Base-by-base conservation (phyloP, 805 yeast species). In the Yarrowia osloensis region DNA sequence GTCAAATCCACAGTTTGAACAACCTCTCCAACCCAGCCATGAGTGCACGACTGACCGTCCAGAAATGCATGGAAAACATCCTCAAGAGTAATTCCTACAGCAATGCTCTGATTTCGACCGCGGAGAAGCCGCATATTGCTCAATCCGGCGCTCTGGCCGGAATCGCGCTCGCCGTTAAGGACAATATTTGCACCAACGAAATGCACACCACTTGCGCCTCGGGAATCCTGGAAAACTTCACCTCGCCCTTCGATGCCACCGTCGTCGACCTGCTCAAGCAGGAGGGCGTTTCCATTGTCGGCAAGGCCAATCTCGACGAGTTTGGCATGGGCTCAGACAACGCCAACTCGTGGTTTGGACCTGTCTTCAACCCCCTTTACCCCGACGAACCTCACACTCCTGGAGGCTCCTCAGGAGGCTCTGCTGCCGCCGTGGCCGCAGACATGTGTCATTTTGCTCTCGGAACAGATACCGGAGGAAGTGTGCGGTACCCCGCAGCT, bases 391-490 rank as follows among this genome's bases (percentile, higher is more conserved):
- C 76, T 59, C 76, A 83, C 44, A 77, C 85, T 1, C 81, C 89
- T 2, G 99, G 99, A 13, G 99, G 99, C 0, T 92, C 98, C 0
- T 91, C 97, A 7, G 97, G 98, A 21, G 99, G 99, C 0, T 85
- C 95, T 42, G 98, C 98, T 0, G 97, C 97, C 0, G 90, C 96
- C 0, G 97, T 94, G 1, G 88, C 94, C 0, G 84, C 88, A 0
- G 88, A 79, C 1, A 73, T 86, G 69, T 88, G 86, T 37, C 91
- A 88, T 74, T 86, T 90, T 72, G 84, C 96, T 1, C 77, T 95
- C 40, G 99, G 99, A 0, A 90, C 98, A 0, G 99, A 95, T 73
- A 95, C 99, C 0, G 99, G 99, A 5, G 99, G 99, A 0, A 91
- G 98, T 0, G 91, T 95, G 0, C 82, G 99, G 69, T 79, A 91